phyloP scores from a whole-genome alignment of 352 stramenopile species.

The Halophytophthora polymorphica region DNA sequence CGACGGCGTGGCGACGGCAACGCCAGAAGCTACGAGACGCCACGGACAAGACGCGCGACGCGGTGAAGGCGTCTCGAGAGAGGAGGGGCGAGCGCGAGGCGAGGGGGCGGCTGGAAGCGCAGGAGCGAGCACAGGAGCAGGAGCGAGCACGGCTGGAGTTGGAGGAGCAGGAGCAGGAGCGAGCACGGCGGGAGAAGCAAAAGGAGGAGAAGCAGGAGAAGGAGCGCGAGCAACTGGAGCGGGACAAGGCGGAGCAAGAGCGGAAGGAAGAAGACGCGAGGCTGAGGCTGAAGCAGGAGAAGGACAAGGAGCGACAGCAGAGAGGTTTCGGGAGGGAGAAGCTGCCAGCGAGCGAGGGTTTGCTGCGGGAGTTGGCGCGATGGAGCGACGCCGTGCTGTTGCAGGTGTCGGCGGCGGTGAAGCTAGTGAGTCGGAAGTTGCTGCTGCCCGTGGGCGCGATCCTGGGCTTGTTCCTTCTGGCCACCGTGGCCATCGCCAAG shows the following conservation, averaged over 20 bases:
- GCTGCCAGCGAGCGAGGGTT: not conserved
- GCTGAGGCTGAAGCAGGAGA: not conserved
- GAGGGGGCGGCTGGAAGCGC: not conserved
- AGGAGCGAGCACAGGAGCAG: slow-evolving; percentile 7
- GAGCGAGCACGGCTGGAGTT: slow-evolving; percentile 3
- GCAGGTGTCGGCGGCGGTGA: not conserved
- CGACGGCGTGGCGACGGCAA: slow-evolving; percentile 18
- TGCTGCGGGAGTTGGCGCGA: slow-evolving; percentile 10
- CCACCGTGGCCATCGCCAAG: slow-evolving; percentile 20
- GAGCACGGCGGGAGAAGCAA: slow-evolving; percentile 1
- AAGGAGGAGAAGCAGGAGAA: no score
- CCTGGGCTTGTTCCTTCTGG: slow-evolving; percentile 22
- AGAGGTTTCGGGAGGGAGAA: not conserved
- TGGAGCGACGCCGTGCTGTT: slow-evolving; percentile 17
- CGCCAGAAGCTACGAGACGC: slow-evolving; percentile 11
- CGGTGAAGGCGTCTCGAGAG: slow-evolving; percentile 5
- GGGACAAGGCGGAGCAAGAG: not conserved
- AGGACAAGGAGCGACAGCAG: not conserved
- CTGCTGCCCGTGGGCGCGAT: slow-evolving; percentile 27
- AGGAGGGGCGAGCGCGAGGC: slow-evolving; percentile 9
- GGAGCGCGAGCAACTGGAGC: not conserved
- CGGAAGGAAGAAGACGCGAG: slow-evolving; percentile 8
- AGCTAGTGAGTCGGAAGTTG: slow-evolving; percentile 18
- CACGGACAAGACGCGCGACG: slow-evolving; percentile 16
- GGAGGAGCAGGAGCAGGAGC: not conserved